These are phyloP conservation scores for Phyllosticta citribraziliensis DNA, from an alignment of 2,329 filamentous ascomycete genomes.

Conservation along the genomic window DNA sequence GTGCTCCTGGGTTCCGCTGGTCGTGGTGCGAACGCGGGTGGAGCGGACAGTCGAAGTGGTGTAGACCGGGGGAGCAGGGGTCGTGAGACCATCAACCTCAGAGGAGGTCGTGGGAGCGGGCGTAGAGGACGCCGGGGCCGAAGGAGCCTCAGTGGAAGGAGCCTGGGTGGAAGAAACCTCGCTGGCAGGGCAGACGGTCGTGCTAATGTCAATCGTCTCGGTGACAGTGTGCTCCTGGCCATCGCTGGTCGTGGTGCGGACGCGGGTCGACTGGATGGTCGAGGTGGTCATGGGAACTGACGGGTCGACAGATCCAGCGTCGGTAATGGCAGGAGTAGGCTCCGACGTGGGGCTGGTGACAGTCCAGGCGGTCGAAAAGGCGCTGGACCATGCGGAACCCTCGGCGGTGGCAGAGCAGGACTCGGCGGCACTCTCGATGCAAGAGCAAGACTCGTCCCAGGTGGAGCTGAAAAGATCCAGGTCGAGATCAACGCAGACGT, in stretches of 20 bases:
- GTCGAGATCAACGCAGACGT: conserved; percentile 9
- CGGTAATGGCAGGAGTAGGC: neutral
- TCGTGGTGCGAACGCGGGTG: conserved; percentile 6
- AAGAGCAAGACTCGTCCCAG: conserved; percentile 7
- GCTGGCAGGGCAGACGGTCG: conserved; percentile 32
- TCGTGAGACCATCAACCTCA: neutral
- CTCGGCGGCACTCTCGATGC: neutral
- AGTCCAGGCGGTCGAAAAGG: neutral
- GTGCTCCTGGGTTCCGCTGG: conserved; percentile 9
- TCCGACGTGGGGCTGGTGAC: neutral
- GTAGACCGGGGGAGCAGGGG: neutral
- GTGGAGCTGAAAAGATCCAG: conserved; percentile 7
- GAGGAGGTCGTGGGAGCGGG: neutral
- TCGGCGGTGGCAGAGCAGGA: neutral
- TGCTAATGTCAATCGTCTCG: conserved; percentile 20
- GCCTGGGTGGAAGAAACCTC: neutral
- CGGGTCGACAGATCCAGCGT: neutral
- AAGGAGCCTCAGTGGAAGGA: neutral
- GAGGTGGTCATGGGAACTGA: neutral
- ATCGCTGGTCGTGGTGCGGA: neutral
- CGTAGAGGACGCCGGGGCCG: neutral
- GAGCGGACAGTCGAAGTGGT: conserved; percentile 11
- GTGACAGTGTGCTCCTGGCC: conserved; percentile 10
- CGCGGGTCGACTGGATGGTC: neutral
- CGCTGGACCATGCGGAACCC: neutral